A percentile compares a stretch with the other conserved stretches of the same genome.
Conservation (phyloP, 2,329 filamentous ascomycete genomes). For the Xylaria sp. region DNA sequence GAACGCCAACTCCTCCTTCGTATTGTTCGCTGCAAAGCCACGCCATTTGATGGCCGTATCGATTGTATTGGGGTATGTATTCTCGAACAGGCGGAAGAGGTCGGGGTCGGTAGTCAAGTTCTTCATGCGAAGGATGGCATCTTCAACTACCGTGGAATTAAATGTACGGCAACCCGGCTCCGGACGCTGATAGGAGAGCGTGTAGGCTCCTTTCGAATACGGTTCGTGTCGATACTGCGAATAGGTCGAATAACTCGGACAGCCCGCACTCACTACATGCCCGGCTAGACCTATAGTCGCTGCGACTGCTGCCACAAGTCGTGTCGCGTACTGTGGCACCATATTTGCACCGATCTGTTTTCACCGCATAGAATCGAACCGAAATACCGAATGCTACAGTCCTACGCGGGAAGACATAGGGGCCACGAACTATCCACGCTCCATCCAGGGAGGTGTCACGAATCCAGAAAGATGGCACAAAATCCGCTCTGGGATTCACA, state of each 20-base stretch:
- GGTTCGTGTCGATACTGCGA: conserved; percentile 40
- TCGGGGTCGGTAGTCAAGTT: conserved; percentile 58
- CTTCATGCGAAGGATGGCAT: conserved; percentile 61
- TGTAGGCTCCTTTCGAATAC: conserved; percentile 39
- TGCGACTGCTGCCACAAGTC: conserved; percentile 6
- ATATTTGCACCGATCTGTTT: conserved; percentile 8
- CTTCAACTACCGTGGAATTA: conserved; percentile 70
- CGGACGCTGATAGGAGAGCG: conserved; percentile 56
- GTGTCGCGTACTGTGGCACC: conserved; percentile 13
- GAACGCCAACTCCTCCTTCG: conserved; percentile 65
- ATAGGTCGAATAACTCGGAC: conserved; percentile 41
- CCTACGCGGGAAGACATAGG: background rate
- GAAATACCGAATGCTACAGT: background rate
- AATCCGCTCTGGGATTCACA: background rate
- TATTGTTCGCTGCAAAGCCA: conserved; percentile 58
- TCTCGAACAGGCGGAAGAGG: conserved; percentile 80
- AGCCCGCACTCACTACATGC: conserved; percentile 27
- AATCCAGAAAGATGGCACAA: background rate
- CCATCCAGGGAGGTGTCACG: background rate
- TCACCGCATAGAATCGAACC: background rate
- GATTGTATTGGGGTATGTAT: conserved; percentile 81
- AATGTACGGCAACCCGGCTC: conserved; percentile 73
- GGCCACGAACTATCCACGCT: background rate
- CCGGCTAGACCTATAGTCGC: conserved; percentile 10
- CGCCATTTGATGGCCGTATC: conserved; percentile 85